A percentile compares a stretch with the other conserved stretches of the same genome.
Evolutionary conservation across 108 stramenopile species (phyloP).

Genomic region (Cyclostephanos tholiformis): DNA sequence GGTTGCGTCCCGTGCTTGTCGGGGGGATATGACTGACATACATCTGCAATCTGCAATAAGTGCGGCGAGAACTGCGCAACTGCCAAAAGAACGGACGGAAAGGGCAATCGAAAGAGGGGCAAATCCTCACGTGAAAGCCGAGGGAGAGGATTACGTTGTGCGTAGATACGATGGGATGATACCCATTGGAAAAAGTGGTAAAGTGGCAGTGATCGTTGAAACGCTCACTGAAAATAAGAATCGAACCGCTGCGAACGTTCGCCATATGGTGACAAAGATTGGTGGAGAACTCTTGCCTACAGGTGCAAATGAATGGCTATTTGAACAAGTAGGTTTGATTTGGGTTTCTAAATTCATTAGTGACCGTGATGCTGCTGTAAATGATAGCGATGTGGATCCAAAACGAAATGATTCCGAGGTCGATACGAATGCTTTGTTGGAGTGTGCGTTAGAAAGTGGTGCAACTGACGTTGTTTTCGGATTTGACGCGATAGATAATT

Average conservation of each 20-base stretch:
- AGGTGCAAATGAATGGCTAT: slow-evolving; percentile 62
- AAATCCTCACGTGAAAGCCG: slow-evolving; percentile 36
- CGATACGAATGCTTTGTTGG: slow-evolving; percentile 61
- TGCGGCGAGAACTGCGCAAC: slow-evolving; percentile 65
- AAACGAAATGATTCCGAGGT: slow-evolving; percentile 45
- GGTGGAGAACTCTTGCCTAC: slow-evolving; percentile 71
- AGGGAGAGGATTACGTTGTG: slow-evolving; percentile 46
- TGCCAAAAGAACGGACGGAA: slow-evolving; percentile 70
- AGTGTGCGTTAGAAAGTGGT: slow-evolving; percentile 72
- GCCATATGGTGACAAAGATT: slow-evolving; percentile 57
- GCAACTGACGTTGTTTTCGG: slow-evolving; percentile 64
- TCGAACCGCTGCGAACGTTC: slow-evolving; percentile 70
- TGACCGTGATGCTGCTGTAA: slow-evolving; percentile 6
- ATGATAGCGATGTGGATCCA: slow-evolving; percentile 42
- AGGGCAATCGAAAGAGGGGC: slow-evolving; percentile 65
- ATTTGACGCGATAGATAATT: slow-evolving; percentile 15
- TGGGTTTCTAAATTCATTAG: slow-evolving; percentile 40
- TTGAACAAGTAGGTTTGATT: slow-evolving; percentile 68
- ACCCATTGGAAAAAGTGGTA: slow-evolving; percentile 43
- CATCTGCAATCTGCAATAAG: slow-evolving; percentile 65
- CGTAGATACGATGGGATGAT: slow-evolving; percentile 77
- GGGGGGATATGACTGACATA: slow-evolving; percentile 64
- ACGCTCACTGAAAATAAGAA: slow-evolving; percentile 77
- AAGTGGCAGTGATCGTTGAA: slow-evolving; percentile 64
- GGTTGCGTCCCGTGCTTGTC: slow-evolving; percentile 54